Evolutionary conservation across 805 yeast genomes (phyloP).

Genomic region (Torulaspora delbrueckii): DNA sequence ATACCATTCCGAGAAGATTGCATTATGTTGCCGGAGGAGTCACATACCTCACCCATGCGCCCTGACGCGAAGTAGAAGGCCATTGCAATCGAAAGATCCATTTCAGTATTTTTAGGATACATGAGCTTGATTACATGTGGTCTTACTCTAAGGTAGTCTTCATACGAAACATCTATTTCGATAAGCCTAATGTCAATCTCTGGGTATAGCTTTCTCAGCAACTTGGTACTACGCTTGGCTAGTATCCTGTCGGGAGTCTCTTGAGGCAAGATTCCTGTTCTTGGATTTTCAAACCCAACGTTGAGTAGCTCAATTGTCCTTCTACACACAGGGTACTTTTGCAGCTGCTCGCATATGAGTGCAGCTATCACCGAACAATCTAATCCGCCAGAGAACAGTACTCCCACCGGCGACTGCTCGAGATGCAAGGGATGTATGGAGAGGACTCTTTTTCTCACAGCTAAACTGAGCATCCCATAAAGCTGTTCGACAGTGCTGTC

Average conservation of each 20-base stretch:
- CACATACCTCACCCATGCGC: slow-evolving; percentile 41
- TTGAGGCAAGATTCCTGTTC: slow-evolving; percentile 54
- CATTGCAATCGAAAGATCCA: slow-evolving; percentile 93
- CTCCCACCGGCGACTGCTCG: slow-evolving; percentile 42
- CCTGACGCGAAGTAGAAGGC: slow-evolving; percentile 90
- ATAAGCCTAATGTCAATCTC: slow-evolving; percentile 44
- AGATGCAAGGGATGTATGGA: slow-evolving; percentile 55
- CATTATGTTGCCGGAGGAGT: slow-evolving; percentile 12
- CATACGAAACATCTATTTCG: slow-evolving; percentile 70
- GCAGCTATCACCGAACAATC: slow-evolving; percentile 85
- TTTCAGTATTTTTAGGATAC: slow-evolving; percentile 81
- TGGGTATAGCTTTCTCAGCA: slow-evolving; percentile 44
- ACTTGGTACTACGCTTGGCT: slow-evolving; percentile 58
- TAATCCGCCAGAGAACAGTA: slow-evolving; percentile 90
- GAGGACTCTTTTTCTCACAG: slow-evolving; percentile 49
- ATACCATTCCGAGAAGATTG: slow-evolving; percentile 50
- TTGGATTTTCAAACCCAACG: slow-evolving; percentile 87
- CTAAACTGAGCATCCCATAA: slow-evolving; percentile 29
- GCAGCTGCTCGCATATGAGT: slow-evolving; percentile 33
- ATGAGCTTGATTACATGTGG: slow-evolving; percentile 58
- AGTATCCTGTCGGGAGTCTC: slow-evolving; percentile 85
- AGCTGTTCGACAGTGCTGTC: slow-evolving; percentile 19
- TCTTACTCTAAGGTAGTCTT: slow-evolving; percentile 51
- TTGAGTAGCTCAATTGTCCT: slow-evolving; percentile 67
- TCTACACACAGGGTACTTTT: slow-evolving; percentile 17